Conservation (phyloP, 768 basidiomycete genomes). For the Phaffia australis region DNA sequence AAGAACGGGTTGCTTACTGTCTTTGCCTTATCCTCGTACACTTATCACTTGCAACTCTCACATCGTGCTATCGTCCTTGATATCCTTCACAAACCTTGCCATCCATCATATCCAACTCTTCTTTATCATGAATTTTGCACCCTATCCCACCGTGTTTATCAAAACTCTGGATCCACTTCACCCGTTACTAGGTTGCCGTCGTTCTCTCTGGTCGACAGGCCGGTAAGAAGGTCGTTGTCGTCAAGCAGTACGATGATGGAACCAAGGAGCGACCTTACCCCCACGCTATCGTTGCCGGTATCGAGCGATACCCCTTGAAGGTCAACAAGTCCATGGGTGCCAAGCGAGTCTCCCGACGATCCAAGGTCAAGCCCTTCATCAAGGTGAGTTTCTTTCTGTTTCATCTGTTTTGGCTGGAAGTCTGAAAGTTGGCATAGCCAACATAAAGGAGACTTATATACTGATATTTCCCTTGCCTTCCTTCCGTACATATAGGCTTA, state of each 20-base stretch:
- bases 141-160: background rate
- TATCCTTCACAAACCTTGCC: background rate
- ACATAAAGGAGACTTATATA: background rate
- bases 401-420: background rate
- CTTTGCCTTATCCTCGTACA: background rate
- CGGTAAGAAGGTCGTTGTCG: constrained; percentile 97
- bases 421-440: background rate
- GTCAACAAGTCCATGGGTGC: constrained; percentile 95
- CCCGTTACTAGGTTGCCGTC: constrained; percentile 65
- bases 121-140: background rate
- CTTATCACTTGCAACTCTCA: background rate
- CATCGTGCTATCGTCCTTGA: background rate
- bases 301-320: constrained; percentile 96
- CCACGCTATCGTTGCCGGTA: constrained; percentile 94
- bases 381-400: constrained; percentile 54
- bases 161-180: background rate
- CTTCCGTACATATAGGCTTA: constrained; percentile 49
- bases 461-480: background rate
- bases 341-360: constrained; percentile 82
- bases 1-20: background rate
- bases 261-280: constrained; percentile 93
- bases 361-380: constrained; percentile 99
- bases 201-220: constrained; percentile 98
- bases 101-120: background rate
- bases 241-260: constrained; percentile 94